A percentile compares a stretch with the other conserved stretches of the same genome.
Evolutionary conservation across 352 stramenopile species (phyloP).

Genomic region (Pythium vanterpoolii): DNA sequence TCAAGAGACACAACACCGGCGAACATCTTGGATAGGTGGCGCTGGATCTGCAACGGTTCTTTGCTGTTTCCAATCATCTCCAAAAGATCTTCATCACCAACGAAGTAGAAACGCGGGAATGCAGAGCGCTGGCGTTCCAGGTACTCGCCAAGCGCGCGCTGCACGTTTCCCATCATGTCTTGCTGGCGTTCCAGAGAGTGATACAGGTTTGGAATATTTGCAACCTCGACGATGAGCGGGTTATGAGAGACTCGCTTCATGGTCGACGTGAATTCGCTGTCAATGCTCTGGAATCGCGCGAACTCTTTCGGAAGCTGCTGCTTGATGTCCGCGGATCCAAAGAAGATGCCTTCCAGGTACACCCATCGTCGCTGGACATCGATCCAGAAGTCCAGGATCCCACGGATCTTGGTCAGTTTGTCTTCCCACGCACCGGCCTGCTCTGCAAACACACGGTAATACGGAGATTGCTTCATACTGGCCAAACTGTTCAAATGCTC

Average conservation of each 20-base stretch:
- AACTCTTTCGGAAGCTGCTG: conserved; percentile 98
- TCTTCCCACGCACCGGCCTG: conserved; percentile 97
- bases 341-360: conserved; percentile 99
- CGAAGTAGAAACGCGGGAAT: conserved; percentile 99
- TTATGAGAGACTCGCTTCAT: conserved; percentile 97
- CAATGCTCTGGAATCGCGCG: conserved; percentile 97
- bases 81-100: conserved; percentile 99
- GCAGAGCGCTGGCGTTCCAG: conserved; percentile 97
- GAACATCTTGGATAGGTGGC: conserved; percentile 99
- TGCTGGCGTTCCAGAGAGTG: conserved; percentile 93
- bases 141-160: conserved; percentile 99
- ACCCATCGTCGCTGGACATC: conserved; percentile 99
- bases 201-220: conserved; percentile 88
- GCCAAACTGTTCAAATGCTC: conserved; percentile 98
- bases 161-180: conserved; percentile 99
- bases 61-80: conserved; percentile 99
- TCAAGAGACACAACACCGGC: conserved; percentile 94
- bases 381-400: conserved; percentile 99
- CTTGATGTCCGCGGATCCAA: conserved; percentile 98
- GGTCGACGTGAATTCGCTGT: conserved; percentile 98
- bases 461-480: conserved; percentile 99
- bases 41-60: conserved; percentile 97
- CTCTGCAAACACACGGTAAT: conserved; percentile 99
- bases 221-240: conserved; percentile 95
- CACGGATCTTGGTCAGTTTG: conserved; percentile 94